These are phyloP conservation scores for Vaccinium macrocarpon DNA, from an alignment of 148 eudicot species.

Conservation along the genomic window DNA sequence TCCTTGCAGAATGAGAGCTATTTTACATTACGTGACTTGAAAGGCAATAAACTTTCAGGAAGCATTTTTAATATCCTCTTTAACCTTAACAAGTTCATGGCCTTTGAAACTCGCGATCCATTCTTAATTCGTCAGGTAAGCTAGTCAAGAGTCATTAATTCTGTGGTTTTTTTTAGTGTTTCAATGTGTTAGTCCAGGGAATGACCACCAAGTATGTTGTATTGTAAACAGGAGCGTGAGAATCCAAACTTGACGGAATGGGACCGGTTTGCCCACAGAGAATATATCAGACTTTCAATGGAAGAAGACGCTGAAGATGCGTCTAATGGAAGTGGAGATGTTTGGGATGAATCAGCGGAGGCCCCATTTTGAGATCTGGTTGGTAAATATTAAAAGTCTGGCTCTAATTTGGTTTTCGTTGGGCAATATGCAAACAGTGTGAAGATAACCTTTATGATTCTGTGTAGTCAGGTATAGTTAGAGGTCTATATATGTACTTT, in stretches of 20 bases:
- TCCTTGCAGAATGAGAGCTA: constrained; percentile 72
- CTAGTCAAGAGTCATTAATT: background rate
- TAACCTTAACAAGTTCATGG: constrained; percentile 96
- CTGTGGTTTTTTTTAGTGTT: background rate
- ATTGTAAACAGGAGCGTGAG: constrained; percentile 78
- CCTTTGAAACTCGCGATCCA: constrained; percentile 96
- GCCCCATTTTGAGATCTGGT: constrained; percentile 72
- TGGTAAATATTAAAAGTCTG: constrained; percentile 15
- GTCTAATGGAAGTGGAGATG: constrained; percentile 97
- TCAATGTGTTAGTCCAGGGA: background rate
- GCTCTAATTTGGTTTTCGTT: background rate
- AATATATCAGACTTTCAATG: constrained; percentile 96
- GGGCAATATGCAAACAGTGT: background rate
- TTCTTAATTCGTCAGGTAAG: constrained; percentile 97
- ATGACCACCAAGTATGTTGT: background rate
- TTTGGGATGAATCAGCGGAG: constrained; percentile 97
- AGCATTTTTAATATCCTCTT: constrained; percentile 91
- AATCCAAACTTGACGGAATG: constrained; percentile 92
- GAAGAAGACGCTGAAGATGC: constrained; percentile 99
- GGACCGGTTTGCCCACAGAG: constrained; percentile 98
- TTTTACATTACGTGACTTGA: constrained; percentile 75
- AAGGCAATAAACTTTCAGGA: constrained; percentile 79
- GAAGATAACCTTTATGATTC: background rate
- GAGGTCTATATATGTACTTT: background rate
- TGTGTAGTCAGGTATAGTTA: background rate